These are phyloP conservation scores for Flaveria robusta DNA, from an alignment of 129 eudicot genomes.

Conservation along the genomic window DNA sequence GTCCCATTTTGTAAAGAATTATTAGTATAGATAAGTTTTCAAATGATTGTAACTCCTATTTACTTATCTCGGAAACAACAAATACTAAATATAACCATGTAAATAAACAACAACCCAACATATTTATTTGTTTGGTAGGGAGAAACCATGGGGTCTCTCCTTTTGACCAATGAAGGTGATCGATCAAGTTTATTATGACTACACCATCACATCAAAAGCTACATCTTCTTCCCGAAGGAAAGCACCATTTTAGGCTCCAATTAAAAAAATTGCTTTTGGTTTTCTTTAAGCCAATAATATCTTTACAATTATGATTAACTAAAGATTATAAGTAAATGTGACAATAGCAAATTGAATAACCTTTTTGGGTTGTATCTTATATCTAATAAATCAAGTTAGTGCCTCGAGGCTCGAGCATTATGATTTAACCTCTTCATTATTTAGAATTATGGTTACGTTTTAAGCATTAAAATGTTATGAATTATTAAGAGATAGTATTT, in stretches of 20 bases:
- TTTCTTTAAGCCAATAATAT: constrained; percentile 12
- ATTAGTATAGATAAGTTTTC: too few relatives aligned
- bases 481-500: too few relatives aligned
- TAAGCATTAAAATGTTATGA: too few relatives aligned
- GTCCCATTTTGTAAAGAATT: too few relatives aligned
- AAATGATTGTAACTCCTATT: too few relatives aligned
- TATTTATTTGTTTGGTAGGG: constrained; percentile 26
- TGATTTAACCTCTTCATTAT: too few relatives aligned
- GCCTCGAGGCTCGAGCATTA: background rate
- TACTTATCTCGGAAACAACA: too few relatives aligned
- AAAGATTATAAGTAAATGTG: background rate
- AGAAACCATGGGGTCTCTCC: constrained; percentile 23
- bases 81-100: too few relatives aligned
- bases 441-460: too few relatives aligned
- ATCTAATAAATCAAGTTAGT: background rate
- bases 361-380: background rate
- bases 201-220: constrained; percentile 48
- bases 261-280: constrained; percentile 14
- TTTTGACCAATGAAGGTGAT: constrained; percentile 31
- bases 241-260: constrained; percentile 46
- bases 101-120: background rate
- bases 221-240: constrained; percentile 72
- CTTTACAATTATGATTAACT: background rate
- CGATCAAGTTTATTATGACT: constrained; percentile 31
- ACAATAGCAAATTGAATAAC: background rate